Conservation (phyloP, 495 filamentous ascomycete species). For the Neurospora tetraspora region DNA sequence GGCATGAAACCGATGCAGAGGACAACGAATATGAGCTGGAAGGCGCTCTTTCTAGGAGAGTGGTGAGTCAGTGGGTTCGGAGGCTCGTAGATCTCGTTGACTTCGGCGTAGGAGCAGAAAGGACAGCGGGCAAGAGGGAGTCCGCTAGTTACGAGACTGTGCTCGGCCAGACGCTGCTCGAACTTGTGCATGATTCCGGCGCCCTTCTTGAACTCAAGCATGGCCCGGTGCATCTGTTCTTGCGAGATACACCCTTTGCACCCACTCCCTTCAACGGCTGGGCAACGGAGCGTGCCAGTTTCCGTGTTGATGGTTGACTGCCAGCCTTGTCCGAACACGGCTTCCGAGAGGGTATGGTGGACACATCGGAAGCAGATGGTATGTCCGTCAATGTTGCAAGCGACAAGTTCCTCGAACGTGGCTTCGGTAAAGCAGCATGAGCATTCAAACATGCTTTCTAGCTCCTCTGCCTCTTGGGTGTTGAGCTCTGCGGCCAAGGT, state of each 20-base stretch:
- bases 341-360: slow-evolving; percentile 65
- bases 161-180: slow-evolving; percentile 64
- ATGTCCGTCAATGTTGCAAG: slow-evolving; percentile 63
- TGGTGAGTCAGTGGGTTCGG: slow-evolving; percentile 11
- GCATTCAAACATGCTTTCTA: slow-evolving; percentile 70
- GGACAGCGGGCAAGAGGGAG: slow-evolving; percentile 78
- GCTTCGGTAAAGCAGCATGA: slow-evolving; percentile 76
- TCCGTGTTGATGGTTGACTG: slow-evolving; percentile 62
- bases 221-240: slow-evolving; percentile 58
- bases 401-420: slow-evolving; percentile 71
- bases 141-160: slow-evolving; percentile 57
- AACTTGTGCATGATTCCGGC: slow-evolving; percentile 58
- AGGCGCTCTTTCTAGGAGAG: slow-evolving; percentile 14
- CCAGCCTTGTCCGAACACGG: slow-evolving; percentile 90
- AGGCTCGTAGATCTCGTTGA: slow-evolving; percentile 66
- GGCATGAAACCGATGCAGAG: slow-evolving; percentile 37
- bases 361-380: slow-evolving; percentile 83
- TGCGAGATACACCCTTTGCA: slow-evolving; percentile 66
- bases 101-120: slow-evolving; percentile 84
- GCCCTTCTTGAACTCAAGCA: slow-evolving; percentile 57
- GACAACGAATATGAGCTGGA: slow-evolving; percentile 32
- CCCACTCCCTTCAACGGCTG: slow-evolving; percentile 57
- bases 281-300: slow-evolving; percentile 64
- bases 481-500: slow-evolving; percentile 58
- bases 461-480: slow-evolving; percentile 60